Conservation (phyloP, 2,329 filamentous ascomycete genomes). For the Cladosporium cucumerinum region DNA sequence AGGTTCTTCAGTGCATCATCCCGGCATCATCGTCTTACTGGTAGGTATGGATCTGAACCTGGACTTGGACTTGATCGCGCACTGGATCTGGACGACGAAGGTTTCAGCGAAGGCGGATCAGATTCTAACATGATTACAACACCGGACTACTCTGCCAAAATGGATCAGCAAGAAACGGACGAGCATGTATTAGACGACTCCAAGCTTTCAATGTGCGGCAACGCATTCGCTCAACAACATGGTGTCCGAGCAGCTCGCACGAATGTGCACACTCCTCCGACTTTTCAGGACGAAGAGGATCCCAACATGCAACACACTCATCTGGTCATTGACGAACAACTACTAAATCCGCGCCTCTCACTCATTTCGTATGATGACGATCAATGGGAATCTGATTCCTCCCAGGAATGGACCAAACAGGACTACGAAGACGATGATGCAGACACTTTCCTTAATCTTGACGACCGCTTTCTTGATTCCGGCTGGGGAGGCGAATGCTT, state of each 20-base stretch:
- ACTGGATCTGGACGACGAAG: slow-evolving; percentile 19
- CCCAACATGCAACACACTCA: not conserved
- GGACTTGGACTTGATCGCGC: slow-evolving; percentile 13
- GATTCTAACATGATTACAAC: not conserved
- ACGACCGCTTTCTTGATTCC: slow-evolving; percentile 64
- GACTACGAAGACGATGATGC: slow-evolving; percentile 57
- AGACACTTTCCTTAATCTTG: slow-evolving; percentile 54
- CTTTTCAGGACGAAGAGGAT: not conserved
- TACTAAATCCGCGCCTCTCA: slow-evolving; percentile 32
- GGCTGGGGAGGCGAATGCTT: slow-evolving; percentile 79
- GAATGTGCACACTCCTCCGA: slow-evolving; percentile 32
- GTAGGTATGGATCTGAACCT: slow-evolving; percentile 49
- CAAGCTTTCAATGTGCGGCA: not conserved
- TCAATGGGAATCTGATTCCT: slow-evolving; percentile 26
- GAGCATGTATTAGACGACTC: not conserved
- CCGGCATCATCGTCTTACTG: slow-evolving; percentile 48
- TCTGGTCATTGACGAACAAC: slow-evolving; percentile 42
- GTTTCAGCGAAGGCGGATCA: not conserved
- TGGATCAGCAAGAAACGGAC: not conserved
- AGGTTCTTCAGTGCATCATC: slow-evolving; percentile 22
- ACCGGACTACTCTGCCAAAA: not conserved
- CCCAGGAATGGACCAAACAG: slow-evolving; percentile 23
- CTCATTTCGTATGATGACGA: slow-evolving; percentile 30
- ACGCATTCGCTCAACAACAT: slow-evolving; percentile 6
- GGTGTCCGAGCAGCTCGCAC: not conserved